A percentile compares a stretch with the other conserved stretches of the same genome.
Evolutionary conservation across 768 basidiomycete genomes (phyloP).

Genomic region (Sarcodon aspratus): DNA sequence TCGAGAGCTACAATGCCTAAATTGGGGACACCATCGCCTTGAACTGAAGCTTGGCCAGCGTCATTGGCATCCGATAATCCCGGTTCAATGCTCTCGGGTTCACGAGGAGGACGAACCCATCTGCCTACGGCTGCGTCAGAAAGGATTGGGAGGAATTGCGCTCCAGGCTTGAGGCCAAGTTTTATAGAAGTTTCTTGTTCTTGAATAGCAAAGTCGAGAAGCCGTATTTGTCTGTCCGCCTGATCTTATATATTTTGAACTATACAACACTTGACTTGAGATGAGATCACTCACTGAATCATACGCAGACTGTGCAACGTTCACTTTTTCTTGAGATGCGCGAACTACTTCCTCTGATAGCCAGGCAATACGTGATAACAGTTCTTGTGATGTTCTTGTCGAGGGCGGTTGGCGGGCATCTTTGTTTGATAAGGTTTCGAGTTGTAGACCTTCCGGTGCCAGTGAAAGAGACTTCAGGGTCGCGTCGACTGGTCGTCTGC

Average conservation of each 20-base stretch:
- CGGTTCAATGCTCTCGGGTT: conserved; percentile 30
- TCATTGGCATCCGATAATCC: conserved; percentile 13
- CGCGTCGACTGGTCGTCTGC: background rate
- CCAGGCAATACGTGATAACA: conserved; percentile 48
- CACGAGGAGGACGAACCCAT: conserved; percentile 20
- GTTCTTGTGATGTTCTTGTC: conserved; percentile 30
- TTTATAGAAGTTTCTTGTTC: conserved; percentile 46
- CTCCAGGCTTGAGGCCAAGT: conserved; percentile 40
- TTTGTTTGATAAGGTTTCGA: background rate
- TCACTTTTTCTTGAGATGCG: conserved; percentile 68
- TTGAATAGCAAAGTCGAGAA: conserved; percentile 65
- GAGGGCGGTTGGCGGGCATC: conserved; percentile 11
- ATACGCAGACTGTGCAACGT: conserved; percentile 56
- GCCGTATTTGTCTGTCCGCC: conserved; percentile 73
- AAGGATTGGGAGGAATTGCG: conserved; percentile 43
- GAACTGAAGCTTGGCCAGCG: conserved; percentile 1
- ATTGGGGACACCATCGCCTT: background rate
- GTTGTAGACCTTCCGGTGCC: background rate
- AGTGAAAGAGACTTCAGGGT: background rate
- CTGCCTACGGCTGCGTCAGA: conserved; percentile 49
- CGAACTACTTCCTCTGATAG: conserved; percentile 49
- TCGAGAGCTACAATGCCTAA: background rate
- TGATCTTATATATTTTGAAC: conserved; percentile 14
- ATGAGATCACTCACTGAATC: conserved; percentile 42
- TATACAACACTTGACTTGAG: background rate